Percentiles rank a stretch among this genome's conserved stretches.
Conservation (phyloP, 1,284 basidiomycete genomes). For the Ceratobasidium sp. region DNA sequence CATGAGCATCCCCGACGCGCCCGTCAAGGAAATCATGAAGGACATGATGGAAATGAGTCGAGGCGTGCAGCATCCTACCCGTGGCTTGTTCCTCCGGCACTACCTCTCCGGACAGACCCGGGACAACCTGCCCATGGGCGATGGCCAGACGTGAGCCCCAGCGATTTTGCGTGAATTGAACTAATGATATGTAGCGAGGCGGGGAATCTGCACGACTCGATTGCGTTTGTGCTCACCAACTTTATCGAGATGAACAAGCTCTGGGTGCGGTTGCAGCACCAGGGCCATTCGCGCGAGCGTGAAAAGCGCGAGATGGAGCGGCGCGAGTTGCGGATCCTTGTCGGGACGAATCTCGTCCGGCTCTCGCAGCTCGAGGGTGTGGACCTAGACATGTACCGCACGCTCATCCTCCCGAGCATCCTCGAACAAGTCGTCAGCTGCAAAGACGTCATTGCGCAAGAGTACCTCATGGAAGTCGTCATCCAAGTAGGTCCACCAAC, state of each 20-base stretch:
- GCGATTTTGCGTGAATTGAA: background rate
- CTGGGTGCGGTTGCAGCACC: conserved; percentile 95
- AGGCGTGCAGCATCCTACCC: conserved; percentile 90
- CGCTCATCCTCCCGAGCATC: conserved; percentile 83
- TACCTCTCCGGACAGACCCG: conserved; percentile 95
- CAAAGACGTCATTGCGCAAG: conserved; percentile 96
- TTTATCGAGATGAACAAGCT: conserved; percentile 99
- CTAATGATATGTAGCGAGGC: conserved; percentile 60
- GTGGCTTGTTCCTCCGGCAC: conserved; percentile 91
- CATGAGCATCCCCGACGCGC: conserved; percentile 94
- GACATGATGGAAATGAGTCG: conserved; percentile 99
- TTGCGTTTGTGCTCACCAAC: conserved; percentile 92
- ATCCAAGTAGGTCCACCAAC: conserved; percentile 72
- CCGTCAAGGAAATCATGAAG: conserved; percentile 98
- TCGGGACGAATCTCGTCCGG: conserved; percentile 94
- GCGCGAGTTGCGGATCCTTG: conserved; percentile 88
- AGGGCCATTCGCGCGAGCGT: conserved; percentile 91
- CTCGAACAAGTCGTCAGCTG: conserved; percentile 95
- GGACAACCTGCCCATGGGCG: conserved; percentile 88
- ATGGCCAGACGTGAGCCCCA: conserved; percentile 69
- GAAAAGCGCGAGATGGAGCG: conserved; percentile 96
- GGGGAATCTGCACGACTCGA: conserved; percentile 91
- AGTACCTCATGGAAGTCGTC: conserved; percentile 97
- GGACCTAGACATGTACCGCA: conserved; percentile 87
- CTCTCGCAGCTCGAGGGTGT: conserved; percentile 93